Evolutionary conservation across 1,284 basidiomycete genomes (phyloP).

Genomic region (Ganoderma lingzhi): DNA sequence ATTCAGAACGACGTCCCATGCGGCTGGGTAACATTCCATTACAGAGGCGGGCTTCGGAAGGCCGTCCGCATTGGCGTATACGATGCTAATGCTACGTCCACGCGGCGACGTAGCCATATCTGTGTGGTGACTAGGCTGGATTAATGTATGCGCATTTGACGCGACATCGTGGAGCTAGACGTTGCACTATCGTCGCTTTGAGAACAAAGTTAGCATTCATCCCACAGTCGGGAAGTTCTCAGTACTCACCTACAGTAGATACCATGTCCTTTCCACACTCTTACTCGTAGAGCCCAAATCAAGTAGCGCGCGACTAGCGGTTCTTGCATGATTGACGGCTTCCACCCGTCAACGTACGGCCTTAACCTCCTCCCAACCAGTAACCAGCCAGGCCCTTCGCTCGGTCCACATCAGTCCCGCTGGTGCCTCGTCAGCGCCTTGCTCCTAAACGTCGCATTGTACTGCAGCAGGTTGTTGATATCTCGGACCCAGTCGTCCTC

Average conservation of each 20-base stretch:
- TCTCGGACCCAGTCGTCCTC: constrained; percentile 97
- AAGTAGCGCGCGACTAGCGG: background rate
- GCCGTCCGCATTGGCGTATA: background rate
- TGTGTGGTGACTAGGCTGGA: background rate
- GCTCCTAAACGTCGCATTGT: constrained; percentile 91
- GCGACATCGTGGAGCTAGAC: background rate
- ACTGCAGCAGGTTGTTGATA: constrained; percentile 93
- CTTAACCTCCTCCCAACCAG: background rate
- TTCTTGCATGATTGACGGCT: background rate
- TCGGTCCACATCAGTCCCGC: constrained; percentile 50
- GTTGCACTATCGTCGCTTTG: background rate
- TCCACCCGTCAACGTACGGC: no score
- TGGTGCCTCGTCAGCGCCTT: constrained; percentile 80
- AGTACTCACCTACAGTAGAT: background rate
- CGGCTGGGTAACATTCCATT: background rate
- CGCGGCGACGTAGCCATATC: no score
- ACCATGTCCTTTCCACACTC: background rate
- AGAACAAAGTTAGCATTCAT: background rate
- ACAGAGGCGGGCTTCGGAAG: background rate
- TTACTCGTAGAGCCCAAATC: background rate
- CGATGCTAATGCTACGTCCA: no score
- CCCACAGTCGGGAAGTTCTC: background rate
- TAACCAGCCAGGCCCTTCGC: no score
- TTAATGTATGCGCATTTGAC: background rate
- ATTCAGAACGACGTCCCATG: background rate